Evolutionary conservation across 768 basidiomycete species (phyloP), one percentile per base, ranked within the genome.

Genomic region (Lactarius deliciosus): DNA sequence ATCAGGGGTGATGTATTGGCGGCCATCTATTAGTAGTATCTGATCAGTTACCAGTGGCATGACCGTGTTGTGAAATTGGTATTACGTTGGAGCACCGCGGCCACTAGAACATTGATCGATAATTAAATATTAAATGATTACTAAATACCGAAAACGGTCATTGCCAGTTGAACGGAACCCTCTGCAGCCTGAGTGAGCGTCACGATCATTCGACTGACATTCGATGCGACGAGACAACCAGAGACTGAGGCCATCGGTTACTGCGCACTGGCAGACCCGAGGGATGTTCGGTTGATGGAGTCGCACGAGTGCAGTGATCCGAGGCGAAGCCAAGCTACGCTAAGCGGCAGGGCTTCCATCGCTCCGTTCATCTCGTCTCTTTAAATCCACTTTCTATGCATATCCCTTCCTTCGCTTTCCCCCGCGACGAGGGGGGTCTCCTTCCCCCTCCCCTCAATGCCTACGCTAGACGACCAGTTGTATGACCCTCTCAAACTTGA

Each of bases 401-500:
- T 56, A 10, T 56, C 0, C 28, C 30, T 13, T 10, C 20, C n/a
- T 32, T 18, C 32, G 32, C 22, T 32, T n/a, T 5, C 30, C 30
- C 30, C n/a, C 16, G 25, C 28, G 54, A 32, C 25, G 25, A 32
- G 54, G 25, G 54, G 32, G 54, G 45, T 9, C 32, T 9, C 32
- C n/a, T 20, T n/a, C 40, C 28, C n/a, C 8, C 2, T 43, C 28
- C n/a, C 50, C 11, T 32, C 45, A 34, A 65, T 65, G 64, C 6
- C 64, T 3, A 34, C 2, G n/a, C 10, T 57, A 25, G 5, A 28
- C 40, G 25, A 10, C 34, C 34, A 9, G 13, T 9, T 56, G 30
- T 32, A 68, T 28, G 25, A 3, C 47, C 36, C 56, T 25, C 60
- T 25, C 53, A 16, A 60, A 7, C 55, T 36, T n/a, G 55, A 47